A percentile compares a stretch with the other conserved stretches of the same genome.
These are phyloP conservation scores for Fusarium palustre DNA, from an alignment of 2,329 filamentous ascomycete species.

Conservation along the genomic window DNA sequence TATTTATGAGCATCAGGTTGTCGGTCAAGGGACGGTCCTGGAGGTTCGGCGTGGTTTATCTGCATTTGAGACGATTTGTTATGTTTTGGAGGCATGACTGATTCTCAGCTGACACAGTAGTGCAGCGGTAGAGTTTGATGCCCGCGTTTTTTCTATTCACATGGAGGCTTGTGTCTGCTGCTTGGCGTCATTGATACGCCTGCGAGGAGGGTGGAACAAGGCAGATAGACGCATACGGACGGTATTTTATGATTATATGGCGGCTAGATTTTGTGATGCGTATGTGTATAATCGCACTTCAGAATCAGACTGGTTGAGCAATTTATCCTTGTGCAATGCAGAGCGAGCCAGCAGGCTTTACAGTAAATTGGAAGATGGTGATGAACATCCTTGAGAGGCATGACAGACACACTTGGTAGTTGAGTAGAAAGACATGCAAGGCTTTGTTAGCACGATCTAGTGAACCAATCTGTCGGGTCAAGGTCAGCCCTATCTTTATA, in stretches of 20 bases:
- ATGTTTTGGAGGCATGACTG: constrained; percentile 6
- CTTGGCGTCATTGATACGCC: constrained; percentile 8
- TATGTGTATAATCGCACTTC: constrained; percentile 3
- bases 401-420: neutral
- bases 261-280: constrained; percentile 23
- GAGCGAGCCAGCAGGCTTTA: no score
- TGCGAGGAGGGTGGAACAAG: constrained; percentile 11
- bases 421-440: neutral
- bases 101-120: neutral
- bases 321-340: neutral
- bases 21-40: constrained; percentile 38
- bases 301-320: constrained; percentile 1
- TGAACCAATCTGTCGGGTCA: constrained; percentile 30
- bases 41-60: constrained; percentile 40
- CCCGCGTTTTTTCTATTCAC: constrained; percentile 5
- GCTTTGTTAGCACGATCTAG: constrained; percentile 1
- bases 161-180: constrained; percentile 3
- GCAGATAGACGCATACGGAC: constrained; percentile 39
- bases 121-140: neutral
- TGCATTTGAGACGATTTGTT: constrained; percentile 36
- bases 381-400: neutral
- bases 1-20: constrained; percentile 43
- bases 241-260: constrained; percentile 30
- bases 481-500: constrained; percentile 24
- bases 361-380: neutral